Base-by-base conservation (phyloP, 2,329 filamentous ascomycete genomes). In the Teratosphaeria gauchensis region DNA sequence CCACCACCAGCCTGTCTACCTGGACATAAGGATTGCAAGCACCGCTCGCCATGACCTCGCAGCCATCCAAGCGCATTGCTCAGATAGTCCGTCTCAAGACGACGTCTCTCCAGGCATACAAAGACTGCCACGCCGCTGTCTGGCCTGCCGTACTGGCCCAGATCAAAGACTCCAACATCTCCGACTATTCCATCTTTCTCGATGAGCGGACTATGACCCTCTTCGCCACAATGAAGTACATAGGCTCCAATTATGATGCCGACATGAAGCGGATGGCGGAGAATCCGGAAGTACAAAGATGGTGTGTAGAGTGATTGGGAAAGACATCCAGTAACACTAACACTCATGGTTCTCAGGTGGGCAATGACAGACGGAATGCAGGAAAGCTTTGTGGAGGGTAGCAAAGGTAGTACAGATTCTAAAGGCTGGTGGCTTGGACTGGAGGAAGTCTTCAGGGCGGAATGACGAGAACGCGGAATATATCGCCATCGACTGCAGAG, bases 141-240 rank as follows among this genome's bases (percentile, higher is more conserved):
- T 92, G 88, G 89, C 88, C 88, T 5, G 86, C 88, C 65, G 88
- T 94, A 0, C 74, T 89, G 35, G 80, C 84, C 71, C 86, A 90
- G 74, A 91, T 92, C 68, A 84, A 85, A 69, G 82, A 85, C 48
- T 89, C 85, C 71, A 87, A 88, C 64, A 89, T 92, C 59, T 75
- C 79, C 61, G 88, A 92, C 69, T 92, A 91, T 67, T 88, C 84
- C 63, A 81, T 92, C 70, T 90, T 82, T 74, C 83, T 88, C 65
- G 85, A 89, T 68, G 78, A 84, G 12, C 74, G 71, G 4, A 80
- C 81, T 0, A 75, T 82, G 57, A 85, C 85, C 51, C 78, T 92
- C 1, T 92, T 92, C 69, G 86, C 87, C 0, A 84, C 78, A 28
- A 90, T 91, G 78, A 91, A 89, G 71, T 92, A 92, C 67, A 78